phyloP scores from a whole-genome alignment of 345 rosid genomes.

The Eucalyptus erythrocorys region DNA sequence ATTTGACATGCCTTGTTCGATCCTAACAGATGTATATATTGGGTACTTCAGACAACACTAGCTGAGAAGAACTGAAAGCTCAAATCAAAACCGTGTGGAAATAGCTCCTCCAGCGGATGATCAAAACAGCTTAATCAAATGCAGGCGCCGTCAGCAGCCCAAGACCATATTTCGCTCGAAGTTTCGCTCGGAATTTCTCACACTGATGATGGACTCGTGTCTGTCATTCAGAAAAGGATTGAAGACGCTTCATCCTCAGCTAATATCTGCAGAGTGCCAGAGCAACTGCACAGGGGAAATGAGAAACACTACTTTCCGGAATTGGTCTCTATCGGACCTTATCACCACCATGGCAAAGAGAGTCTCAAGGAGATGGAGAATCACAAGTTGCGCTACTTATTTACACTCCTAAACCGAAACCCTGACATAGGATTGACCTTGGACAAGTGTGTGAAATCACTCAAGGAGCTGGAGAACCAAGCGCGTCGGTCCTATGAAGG shows the following conservation, averaged over 20 bases:
- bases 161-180: conserved; percentile 18
- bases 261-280: conserved; percentile 13
- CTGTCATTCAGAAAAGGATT: conserved; percentile 16
- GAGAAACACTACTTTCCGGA: conserved; percentile 4
- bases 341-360: conserved; percentile 4
- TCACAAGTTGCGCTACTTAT: conserved; percentile 34
- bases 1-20: background rate
- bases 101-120: background rate
- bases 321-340: conserved; percentile 35
- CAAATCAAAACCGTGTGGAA: background rate
- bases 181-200: conserved; percentile 7
- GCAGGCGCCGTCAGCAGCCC: background rate
- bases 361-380: background rate
- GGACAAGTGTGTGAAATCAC: conserved; percentile 16
- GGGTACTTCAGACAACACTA: background rate
- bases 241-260: conserved; percentile 12
- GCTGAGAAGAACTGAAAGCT: background rate
- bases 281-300: background rate
- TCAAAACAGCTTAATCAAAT: background rate
- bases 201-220: conserved; percentile 1
- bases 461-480: conserved; percentile 24
- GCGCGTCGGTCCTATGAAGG: conserved; percentile 18
- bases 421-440: conserved; percentile 16
- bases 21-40: background rate
- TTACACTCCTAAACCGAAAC: conserved; percentile 25